Base-by-base conservation (phyloP, 2,329 filamentous ascomycete genomes). In the Neonectria coccinea region DNA sequence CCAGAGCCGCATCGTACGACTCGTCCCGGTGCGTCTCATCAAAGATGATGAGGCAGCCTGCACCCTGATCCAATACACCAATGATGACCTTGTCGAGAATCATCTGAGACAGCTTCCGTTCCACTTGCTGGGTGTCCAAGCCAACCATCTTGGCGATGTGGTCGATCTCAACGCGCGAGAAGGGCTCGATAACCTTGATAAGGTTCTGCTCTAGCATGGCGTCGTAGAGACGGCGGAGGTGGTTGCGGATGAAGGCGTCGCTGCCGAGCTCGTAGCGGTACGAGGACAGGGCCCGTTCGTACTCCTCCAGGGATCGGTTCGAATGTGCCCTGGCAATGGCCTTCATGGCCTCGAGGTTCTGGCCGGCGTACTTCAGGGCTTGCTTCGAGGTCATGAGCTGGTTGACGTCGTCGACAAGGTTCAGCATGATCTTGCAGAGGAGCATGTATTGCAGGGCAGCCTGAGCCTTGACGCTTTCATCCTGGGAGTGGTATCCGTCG, bases 401-500 rank as follows among this genome's bases (percentile, higher is more conserved):
- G 82, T 95, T 97, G 79, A 99, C 95, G 79, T 99, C 97, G 84
- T 98, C 94, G 70, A 90, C 93, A 44, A 97, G 86, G 82, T 99
- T 99, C 73, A 99, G 87, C 97, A 99, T 99, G 80, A 99, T 96
- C 85, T 99, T 99, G 89, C 96, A 98, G 39, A 99, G 90, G 59
- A 99, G 88, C 96, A 99, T 99, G 86, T 99, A 99, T 84, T 99
- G 96, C 70, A 99, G 85, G 11, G 96, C 94, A 12, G 95, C 93
- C n/a, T 95, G 97, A n/a, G 97, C 96, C 81, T 94, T 94, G 69
- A 86, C 83, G 42, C 90, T 84, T 78, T 97, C 94, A 72, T 99
- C 96, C 79, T 97, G 94, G 51, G 91, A 91, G 82, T 96, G 93
- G 81, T 98, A 99, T 65, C 96, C 96, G 78, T 99, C 96, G 68